phyloP scores from a whole-genome alignment of 2,329 filamentous ascomycete species.

The Talaromyces sp. region DNA sequence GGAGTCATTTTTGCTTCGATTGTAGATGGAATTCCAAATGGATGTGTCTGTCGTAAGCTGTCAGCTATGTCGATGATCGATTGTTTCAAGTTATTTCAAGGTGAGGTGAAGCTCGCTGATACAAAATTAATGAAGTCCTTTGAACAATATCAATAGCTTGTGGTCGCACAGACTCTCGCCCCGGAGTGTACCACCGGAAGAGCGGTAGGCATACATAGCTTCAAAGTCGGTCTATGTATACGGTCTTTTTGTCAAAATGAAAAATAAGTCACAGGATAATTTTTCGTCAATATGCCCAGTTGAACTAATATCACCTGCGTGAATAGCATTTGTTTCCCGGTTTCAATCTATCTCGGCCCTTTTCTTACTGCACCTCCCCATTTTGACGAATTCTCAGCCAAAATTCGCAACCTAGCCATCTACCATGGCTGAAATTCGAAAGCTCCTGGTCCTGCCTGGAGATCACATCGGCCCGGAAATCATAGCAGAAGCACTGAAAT shows the following conservation, averaged over 20 bases:
- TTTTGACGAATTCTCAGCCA: not conserved
- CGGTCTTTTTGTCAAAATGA: not conserved
- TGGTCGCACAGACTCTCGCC: not conserved
- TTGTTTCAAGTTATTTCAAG: not conserved
- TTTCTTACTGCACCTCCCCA: not conserved
- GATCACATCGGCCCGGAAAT: constrained; percentile 16
- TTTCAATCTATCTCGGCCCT: not conserved
- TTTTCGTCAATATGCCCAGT: not conserved
- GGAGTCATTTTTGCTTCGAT: constrained; percentile 20
- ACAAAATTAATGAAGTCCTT: not conserved
- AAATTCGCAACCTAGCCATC: not conserved
- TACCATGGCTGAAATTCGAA: not conserved
- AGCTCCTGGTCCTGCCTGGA: constrained; percentile 10
- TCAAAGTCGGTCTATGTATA: not conserved
- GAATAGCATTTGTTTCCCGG: not conserved
- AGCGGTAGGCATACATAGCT: not conserved
- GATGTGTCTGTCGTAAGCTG: not conserved
- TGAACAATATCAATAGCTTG: not conserved
- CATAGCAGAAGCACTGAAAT: constrained; percentile 13
- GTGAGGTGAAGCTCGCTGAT: not conserved
- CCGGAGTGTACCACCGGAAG: constrained; percentile 8
- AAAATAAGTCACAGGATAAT: not conserved
- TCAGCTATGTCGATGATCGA: not conserved
- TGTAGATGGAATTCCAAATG: not conserved
- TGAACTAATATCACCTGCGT: not conserved